Base-by-base conservation (phyloP, 495 filamentous ascomycete species). In the Penicillium cinerascens region DNA sequence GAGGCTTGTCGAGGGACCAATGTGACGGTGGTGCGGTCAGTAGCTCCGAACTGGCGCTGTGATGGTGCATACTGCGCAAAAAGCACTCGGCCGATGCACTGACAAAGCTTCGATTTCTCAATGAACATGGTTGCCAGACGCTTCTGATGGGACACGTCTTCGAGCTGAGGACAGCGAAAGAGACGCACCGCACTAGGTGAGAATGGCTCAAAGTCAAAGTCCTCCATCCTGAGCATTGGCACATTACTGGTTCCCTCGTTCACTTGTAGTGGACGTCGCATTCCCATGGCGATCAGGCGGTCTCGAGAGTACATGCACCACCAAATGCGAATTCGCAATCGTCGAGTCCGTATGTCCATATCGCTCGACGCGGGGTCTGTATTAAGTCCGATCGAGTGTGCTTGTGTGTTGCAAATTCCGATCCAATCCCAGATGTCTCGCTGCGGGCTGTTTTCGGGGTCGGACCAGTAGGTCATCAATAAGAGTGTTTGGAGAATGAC, bases 301-400 rank as follows among this genome's bases (percentile, higher is more conserved):
- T 96, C 91, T n/a, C 89, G 83, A 74, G 92, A 90, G 60, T 90
- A 92, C 51, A 87, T 82, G 38, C 87, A 89, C 91, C 91, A 96
- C 90, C 89, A 96, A 36, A 96, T 83, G 16, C 90, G 77, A 58
- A 85, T 88, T 76, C 89, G 88, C 35, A 95, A 62, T 44, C 81
- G 82, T 21, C 63, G 61, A 11, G 78, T 81, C 42, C 75, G 74
- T 7, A 70, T 61, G 17, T 85, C 76, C 78, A 92, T 85, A 51
- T 78, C 78, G 21, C 79, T 81, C 2, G 82, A 78, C 15, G 76
- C 74, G 15, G 89, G 87, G 56, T 95, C 86, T 41, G 84, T 81
- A 64, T 93, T 87, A 0, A 92, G 73, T 3, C 88, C 88, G 50
- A 92, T 90, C 0, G 87, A 91, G 60, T 90, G 86, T 39, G 86